phyloP scores from a whole-genome alignment of 331 rosid genomes.

The Phaseolus coccineus region DNA sequence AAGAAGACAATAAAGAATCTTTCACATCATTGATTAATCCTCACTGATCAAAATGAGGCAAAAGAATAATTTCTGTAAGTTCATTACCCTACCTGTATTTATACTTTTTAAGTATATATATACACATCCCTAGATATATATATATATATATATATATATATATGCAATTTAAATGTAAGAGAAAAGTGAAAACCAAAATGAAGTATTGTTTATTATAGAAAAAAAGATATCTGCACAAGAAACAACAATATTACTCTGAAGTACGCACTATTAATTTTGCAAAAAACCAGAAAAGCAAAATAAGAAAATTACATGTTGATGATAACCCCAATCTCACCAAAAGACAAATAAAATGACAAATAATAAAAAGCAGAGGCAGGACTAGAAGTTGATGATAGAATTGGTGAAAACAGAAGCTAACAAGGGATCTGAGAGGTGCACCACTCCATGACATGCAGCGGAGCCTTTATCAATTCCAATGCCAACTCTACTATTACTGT shows the following conservation, averaged over 20 bases:
- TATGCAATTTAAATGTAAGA: not conserved
- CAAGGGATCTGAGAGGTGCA: slow-evolving; percentile 90
- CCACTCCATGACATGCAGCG: slow-evolving; percentile 89
- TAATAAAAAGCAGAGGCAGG: not conserved
- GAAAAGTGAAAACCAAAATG: not conserved
- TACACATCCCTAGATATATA: no score
- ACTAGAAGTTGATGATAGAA: not conserved
- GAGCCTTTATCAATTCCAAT: slow-evolving; percentile 77
- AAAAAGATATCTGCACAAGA: not conserved
- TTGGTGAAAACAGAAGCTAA: slow-evolving; percentile 28
- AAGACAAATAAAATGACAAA: not conserved
- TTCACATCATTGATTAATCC: not conserved
- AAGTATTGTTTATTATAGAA: not conserved
- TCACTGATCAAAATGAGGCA: not conserved
- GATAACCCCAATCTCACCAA: not conserved
- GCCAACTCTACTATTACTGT: slow-evolving; percentile 84
- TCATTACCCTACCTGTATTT: not conserved
- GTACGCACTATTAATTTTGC: not conserved
- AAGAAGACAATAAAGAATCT: not conserved
- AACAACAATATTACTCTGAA: not conserved
- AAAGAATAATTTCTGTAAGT: slow-evolving; percentile 1
- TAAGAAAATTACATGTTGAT: not conserved
- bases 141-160: no score
- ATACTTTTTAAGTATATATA: no score
- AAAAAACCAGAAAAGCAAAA: slow-evolving; percentile 9